Evolutionary conservation across 495 filamentous ascomycete genomes (phyloP).

Genomic region (Xylaria curta): DNA sequence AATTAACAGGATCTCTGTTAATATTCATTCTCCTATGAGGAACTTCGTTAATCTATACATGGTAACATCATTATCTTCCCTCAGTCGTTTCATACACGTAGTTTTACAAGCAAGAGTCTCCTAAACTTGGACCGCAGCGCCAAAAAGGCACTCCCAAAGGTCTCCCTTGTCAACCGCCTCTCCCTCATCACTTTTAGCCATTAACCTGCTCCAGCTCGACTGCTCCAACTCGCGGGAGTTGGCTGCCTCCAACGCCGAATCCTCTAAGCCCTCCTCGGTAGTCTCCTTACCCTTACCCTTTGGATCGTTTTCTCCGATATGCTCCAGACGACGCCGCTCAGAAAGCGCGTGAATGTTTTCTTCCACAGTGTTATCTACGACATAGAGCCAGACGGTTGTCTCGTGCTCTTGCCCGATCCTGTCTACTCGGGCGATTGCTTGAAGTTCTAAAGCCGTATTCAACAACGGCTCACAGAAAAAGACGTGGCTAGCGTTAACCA

Average conservation of each 20-base stretch:
- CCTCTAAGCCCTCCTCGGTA: constrained; percentile 34
- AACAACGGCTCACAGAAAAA: constrained; percentile 93
- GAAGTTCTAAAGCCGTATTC: constrained; percentile 90
- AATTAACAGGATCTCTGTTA: not conserved
- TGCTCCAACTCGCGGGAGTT: constrained; percentile 83
- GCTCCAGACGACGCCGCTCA: constrained; percentile 74
- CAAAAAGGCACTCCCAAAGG: constrained; percentile 90
- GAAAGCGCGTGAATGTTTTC: constrained; percentile 87
- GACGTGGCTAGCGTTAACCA: constrained; percentile 92
- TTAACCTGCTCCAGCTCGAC: constrained; percentile 66
- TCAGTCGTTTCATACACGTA: constrained; percentile 12
- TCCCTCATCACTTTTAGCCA: constrained; percentile 72
- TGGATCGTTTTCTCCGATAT: constrained; percentile 61
- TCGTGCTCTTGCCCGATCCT: constrained; percentile 86
- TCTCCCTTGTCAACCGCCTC: constrained; percentile 82
- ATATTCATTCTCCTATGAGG: not conserved
- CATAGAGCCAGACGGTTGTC: constrained; percentile 95
- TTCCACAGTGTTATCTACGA: constrained; percentile 86
- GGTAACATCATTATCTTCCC: not conserved
- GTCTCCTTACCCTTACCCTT: constrained; percentile 45
- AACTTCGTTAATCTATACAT: not conserved
- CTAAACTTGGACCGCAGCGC: constrained; percentile 39
- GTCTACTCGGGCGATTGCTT: constrained; percentile 93
- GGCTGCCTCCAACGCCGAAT: constrained; percentile 53
- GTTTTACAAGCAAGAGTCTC: not conserved